Base-by-base conservation (phyloP, 352 stramenopile genomes). In the Phytophthora litchii region DNA sequence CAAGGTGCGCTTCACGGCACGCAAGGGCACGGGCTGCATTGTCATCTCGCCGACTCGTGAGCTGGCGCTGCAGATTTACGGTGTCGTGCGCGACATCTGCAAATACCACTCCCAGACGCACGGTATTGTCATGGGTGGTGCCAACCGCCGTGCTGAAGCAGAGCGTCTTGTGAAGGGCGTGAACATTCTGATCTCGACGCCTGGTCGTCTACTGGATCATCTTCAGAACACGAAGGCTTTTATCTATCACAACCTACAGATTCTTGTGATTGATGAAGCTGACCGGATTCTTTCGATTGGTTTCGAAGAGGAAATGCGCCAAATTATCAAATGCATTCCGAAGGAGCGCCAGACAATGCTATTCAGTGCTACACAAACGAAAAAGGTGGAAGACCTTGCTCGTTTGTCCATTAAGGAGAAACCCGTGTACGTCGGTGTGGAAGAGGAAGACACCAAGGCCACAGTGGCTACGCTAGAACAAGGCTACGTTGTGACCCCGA, bases 51-150 rank as follows among this genome's bases (percentile, higher is more conserved):
- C 97, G 13, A 99, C 97, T 23, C 80, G 97, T 20, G 97, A 99
- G 72, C 78, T 99, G 60, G 96, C 96, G 44, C 89, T 99, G 63
- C 97, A 99, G 75, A 99, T 98, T 70, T 99, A 99, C 78, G 96
- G 97, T 20, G 97, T 99, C 5, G 90, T 98, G 43, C 94, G 96
- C 37, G 96, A 99, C 63, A 87, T 98, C 57, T 89, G 97, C 51
- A 95, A 98, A 53, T 91, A 98, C 60, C 90, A 98, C 71, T 90
- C 77, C 58, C 92, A 98, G 67, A 99, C 95, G 2, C 96, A 99
- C 76, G 96, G 97, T 56, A 92, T 99, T 14, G 91, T 99, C 40
- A 99, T 99, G 81, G 97, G 97, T 40, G 97, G 97, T 52, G 96
- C 97, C 16, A 99, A 99, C 77, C 87, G 97, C 32, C 87, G 94